Percentiles rank a stretch among this genome's conserved stretches.
These are phyloP conservation scores for Microdochium bolleyi DNA, from an alignment of 2,329 filamentous ascomycete species.

Conservation along the genomic window DNA sequence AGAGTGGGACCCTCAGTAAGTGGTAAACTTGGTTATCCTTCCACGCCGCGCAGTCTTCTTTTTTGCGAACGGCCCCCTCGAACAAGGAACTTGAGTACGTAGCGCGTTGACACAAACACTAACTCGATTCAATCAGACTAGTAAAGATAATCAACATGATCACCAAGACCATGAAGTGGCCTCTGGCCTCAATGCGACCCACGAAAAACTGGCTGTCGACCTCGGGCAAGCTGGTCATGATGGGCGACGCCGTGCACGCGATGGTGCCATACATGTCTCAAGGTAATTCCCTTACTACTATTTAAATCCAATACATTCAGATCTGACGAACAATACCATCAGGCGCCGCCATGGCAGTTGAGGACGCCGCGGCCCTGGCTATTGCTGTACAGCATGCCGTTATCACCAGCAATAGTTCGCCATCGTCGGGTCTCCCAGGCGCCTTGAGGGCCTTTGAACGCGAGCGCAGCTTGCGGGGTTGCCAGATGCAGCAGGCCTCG, in stretches of 20 bases:
- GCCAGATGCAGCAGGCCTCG: conserved; percentile 34
- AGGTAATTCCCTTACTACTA: conserved; percentile 10
- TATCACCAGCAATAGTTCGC: background rate
- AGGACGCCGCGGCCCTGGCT: conserved; percentile 30
- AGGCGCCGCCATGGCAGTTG: conserved; percentile 30
- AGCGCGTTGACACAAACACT: background rate
- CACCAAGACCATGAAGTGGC: conserved; percentile 24
- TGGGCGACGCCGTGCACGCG: conserved; percentile 33
- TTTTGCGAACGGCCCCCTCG: background rate
- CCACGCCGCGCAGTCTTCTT: no score
- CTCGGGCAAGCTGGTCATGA: conserved; percentile 21
- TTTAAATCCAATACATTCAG: background rate
- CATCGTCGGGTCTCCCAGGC: conserved; percentile 8
- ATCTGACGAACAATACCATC: background rate
- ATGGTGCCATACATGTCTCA: conserved; percentile 36
- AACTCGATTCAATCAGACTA: conserved; percentile 11
- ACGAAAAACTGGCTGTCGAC: conserved; percentile 20
- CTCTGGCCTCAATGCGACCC: conserved; percentile 14
- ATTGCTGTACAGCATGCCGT: conserved; percentile 18
- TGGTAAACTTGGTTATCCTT: background rate
- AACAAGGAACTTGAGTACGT: background rate
- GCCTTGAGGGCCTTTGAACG: conserved; percentile 27
- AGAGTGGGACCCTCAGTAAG: conserved; percentile 23
- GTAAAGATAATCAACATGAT: conserved; percentile 25
- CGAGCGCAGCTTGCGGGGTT: conserved; percentile 22